These are phyloP conservation scores for Podila minutissima DNA, from an alignment of 192 early-diverging fungal species.

Conservation along the genomic window DNA sequence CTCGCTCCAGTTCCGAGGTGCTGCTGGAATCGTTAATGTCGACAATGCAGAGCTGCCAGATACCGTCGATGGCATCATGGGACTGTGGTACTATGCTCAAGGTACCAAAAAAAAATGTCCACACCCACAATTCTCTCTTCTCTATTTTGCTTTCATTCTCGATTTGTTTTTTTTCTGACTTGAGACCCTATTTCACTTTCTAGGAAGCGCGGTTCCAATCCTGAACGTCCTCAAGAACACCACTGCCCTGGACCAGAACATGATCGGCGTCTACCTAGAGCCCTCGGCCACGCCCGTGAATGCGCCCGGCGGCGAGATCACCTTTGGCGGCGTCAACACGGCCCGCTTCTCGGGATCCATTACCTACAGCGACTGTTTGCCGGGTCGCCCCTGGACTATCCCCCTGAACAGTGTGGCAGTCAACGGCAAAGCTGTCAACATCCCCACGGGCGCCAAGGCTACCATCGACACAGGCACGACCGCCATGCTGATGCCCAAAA, in stretches of 20 bases:
- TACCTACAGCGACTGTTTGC: conserved; percentile 21
- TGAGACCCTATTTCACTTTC: too few species aligned
- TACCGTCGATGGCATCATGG: conserved; percentile 36
- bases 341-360: conserved; percentile 18
- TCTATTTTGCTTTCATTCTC: neutral
- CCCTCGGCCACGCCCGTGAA: too few species aligned
- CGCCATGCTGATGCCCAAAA: conserved; percentile 56
- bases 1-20: conserved; percentile 4
- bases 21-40: conserved; percentile 9
- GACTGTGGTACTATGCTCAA: conserved; percentile 18
- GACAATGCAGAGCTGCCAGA: conserved; percentile 3
- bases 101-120: neutral
- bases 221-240: conserved; percentile 25
- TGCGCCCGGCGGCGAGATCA: conserved; percentile 36
- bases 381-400: conserved; percentile 30
- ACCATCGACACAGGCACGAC: conserved; percentile 71
- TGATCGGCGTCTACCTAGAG: conserved; percentile 24
- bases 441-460: conserved; percentile 2
- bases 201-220: conserved; percentile 2
- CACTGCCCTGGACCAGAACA: conserved; percentile 8
- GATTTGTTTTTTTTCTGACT: neutral
- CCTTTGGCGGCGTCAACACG: conserved; percentile 33
- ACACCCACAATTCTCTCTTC: neutral
- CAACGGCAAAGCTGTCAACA: conserved; percentile 14
- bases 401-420: conserved; percentile 20